Evolutionary conservation across 371 early-diverging fungal species (phyloP), one percentile per base, ranked within the genome.

Genomic region (Choanephora cucurbitarum): DNA sequence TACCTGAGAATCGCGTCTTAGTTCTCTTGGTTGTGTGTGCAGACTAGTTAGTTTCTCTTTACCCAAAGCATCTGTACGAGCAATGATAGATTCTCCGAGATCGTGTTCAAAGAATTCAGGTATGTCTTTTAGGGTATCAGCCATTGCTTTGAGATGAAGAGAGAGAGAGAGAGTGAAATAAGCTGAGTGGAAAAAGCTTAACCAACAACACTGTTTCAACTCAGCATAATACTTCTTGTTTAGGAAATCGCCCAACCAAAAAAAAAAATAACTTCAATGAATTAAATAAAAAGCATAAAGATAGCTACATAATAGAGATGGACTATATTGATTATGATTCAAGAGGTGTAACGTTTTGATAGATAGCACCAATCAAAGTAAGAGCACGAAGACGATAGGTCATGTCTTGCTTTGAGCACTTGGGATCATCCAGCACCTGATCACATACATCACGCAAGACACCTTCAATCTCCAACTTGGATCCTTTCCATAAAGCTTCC

Each of bases 91-190:
- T 63, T 97, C 96, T 51, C 91, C 95, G 41, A 93, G 67, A 44
- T 92, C 93, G 42, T 71, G 85, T 66, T 97, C 98, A 70, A 95
- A 94, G 67, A 96, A 91, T 80, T 97, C 98, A 22, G 97, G 91
- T 34, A 91, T 79, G 77, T 90, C 92, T 64, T 81, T 84, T 17
- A 89, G 66, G 22, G 80, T 77, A 64, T 86, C 86, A 33, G 71
- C 70, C 77, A 80, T 80, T n/a, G 31, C 50, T 7, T 52, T 15
- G 39, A 19, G n/a, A 39, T 19, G 21, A 42, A 40, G 34, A 34
- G 46, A 49, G 21, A 54, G 28, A 54, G 44, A 53, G 21, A n/a
- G n/a, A n/a, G n/a, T n/a, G n/a, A n/a, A n/a, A n/a, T n/a, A n/a
- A n/a, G n/a, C n/a, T n/a, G n/a, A n/a, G n/a, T n/a, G 54, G 40